These are phyloP conservation scores for Colletotrichum echinochloae DNA, from an alignment of 2,329 filamentous ascomycete genomes.

Conservation along the genomic window DNA sequence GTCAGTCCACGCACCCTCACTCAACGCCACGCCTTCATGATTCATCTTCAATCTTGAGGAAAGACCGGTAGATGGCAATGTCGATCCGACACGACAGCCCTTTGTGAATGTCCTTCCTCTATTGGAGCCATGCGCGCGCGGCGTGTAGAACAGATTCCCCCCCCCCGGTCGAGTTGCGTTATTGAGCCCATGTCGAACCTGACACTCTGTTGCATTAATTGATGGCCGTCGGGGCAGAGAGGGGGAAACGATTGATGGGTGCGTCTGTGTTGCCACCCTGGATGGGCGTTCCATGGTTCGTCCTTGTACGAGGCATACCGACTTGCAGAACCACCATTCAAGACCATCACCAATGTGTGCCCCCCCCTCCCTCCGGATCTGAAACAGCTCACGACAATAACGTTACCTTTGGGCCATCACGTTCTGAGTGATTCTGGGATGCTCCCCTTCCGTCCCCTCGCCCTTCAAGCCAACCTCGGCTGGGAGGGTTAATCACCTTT, in stretches of 20 bases:
- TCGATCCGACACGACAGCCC: conserved; percentile 18
- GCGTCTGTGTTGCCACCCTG: neutral
- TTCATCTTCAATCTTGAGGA: neutral
- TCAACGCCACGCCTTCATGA: neutral
- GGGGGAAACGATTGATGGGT: neutral
- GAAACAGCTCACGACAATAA: conserved; percentile 2
- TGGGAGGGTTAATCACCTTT: too few relatives aligned
- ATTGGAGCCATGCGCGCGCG: neutral
- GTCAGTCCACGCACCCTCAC: neutral
- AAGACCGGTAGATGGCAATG: neutral
- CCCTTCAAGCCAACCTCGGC: too few relatives aligned
- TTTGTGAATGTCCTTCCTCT: neutral
- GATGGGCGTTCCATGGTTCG: neutral
- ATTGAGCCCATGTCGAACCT: conserved; percentile 5
- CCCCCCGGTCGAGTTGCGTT: neutral
- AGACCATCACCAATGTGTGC: too few relatives aligned
- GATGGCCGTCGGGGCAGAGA: too few relatives aligned
- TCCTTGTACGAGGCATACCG: neutral
- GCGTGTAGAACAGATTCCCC: neutral
- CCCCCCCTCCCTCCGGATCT: neutral
- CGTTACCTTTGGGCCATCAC: neutral
- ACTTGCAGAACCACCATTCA: neutral
- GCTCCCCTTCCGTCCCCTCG: too few relatives aligned
- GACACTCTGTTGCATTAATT: neutral
- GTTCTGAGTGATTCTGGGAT: neutral